Percentiles rank a stretch among this genome's conserved stretches.
Conservation (phyloP, 192 early-diverging fungal species). For the Coemansia sp. region DNA sequence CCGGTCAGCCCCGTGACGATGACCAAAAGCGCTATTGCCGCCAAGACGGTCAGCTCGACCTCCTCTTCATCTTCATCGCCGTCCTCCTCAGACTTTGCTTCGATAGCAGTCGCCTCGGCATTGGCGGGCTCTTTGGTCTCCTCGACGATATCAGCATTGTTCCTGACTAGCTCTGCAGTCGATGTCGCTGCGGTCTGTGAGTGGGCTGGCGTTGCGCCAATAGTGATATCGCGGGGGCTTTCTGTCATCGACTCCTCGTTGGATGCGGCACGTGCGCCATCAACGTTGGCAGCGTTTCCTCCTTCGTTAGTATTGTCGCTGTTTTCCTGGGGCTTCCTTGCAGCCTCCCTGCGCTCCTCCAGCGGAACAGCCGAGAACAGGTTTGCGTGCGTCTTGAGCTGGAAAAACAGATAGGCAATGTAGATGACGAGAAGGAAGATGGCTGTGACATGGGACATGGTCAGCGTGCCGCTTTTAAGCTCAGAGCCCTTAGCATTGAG, state of each 20-base stretch:
- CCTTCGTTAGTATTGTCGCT: background rate
- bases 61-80: conserved; percentile 65
- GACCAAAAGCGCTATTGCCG: conserved; percentile 58
- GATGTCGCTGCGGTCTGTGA: background rate
- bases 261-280: background rate
- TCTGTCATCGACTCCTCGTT: conserved; percentile 12
- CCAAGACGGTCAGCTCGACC: conserved; percentile 57
- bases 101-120: background rate
- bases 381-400: conserved; percentile 78
- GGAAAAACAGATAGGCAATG: conserved; percentile 64
- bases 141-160: conserved; percentile 8
- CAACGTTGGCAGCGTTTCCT: background rate
- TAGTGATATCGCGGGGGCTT: conserved; percentile 11
- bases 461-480: conserved; percentile 56
- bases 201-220: conserved; percentile 6
- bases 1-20: conserved; percentile 70
- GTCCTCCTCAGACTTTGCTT: conserved; percentile 55
- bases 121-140: conserved; percentile 1
- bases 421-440: conserved; percentile 71
- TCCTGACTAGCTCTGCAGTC: conserved; percentile 2
- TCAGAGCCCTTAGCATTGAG: conserved; percentile 38
- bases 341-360: conserved; percentile 34
- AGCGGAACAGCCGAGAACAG: conserved; percentile 52
- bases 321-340: conserved; percentile 20
- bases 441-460: conserved; percentile 65